phyloP scores from a whole-genome alignment of 345 rosid genomes.

The Euphorbia pulcherrima region DNA sequence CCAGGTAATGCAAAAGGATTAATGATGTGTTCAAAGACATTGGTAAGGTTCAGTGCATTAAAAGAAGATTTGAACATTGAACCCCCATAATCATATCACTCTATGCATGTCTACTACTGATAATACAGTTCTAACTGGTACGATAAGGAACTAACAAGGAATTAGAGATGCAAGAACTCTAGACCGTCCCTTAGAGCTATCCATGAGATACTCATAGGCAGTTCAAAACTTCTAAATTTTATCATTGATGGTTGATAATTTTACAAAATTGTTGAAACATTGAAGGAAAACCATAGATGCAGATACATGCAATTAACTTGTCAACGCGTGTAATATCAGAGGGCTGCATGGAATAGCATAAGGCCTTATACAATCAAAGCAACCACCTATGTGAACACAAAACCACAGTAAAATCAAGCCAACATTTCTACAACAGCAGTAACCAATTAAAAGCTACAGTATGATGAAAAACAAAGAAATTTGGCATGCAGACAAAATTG shows the following conservation, averaged over 20 bases:
- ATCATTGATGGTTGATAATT: not conserved
- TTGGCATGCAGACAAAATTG: not conserved
- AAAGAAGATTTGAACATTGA: not conserved
- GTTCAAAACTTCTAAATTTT: not conserved
- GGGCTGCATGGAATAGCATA: not conserved
- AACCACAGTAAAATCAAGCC: not conserved
- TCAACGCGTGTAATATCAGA: not conserved
- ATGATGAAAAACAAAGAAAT: not conserved
- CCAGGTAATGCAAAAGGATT: not conserved
- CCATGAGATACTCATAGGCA: not conserved
- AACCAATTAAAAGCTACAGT: not conserved
- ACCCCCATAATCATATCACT: not conserved
- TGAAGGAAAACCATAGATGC: not conserved
- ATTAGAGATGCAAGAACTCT: not conserved
- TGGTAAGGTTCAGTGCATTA: not conserved
- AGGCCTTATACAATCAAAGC: not conserved
- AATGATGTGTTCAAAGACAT: not conserved
- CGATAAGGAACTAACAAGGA: not conserved
- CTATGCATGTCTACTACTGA: not conserved
- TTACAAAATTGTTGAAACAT: not conserved
- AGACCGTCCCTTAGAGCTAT: not conserved
- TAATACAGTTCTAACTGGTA: not conserved
- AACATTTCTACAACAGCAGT: not conserved
- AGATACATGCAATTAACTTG: not conserved
- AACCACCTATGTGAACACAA: not conserved